A percentile compares a stretch with the other conserved stretches of the same genome.
phyloP scores from a whole-genome alignment of 371 early-diverging fungal genomes.

The Chytridium lagenaria region DNA sequence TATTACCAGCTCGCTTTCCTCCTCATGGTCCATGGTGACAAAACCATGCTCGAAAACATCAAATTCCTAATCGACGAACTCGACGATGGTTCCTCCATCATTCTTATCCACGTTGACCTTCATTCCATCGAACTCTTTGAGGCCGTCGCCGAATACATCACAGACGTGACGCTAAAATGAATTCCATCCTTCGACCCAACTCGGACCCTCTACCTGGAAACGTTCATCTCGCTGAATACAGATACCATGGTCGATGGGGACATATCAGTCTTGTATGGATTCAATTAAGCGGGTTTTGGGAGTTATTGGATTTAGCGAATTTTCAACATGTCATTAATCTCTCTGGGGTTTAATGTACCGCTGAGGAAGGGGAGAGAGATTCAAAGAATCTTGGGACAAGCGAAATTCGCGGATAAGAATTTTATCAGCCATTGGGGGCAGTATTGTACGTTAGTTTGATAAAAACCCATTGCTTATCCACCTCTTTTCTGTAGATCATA shows the following conservation, averaged over 20 bases:
- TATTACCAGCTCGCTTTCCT: slow-evolving; percentile 28
- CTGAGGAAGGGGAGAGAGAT: slow-evolving; percentile 30
- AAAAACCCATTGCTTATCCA: not conserved
- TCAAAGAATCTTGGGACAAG: slow-evolving; percentile 16
- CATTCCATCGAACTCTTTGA: slow-evolving; percentile 13
- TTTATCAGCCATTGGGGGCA: slow-evolving; percentile 32
- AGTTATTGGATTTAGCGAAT: slow-evolving; percentile 36
- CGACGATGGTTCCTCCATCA: slow-evolving; percentile 33
- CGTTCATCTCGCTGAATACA: slow-evolving; percentile 24
- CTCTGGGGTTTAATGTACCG: slow-evolving; percentile 31
- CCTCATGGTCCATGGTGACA: slow-evolving; percentile 28
- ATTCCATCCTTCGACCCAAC: not conserved
- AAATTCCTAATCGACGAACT: slow-evolving; percentile 23
- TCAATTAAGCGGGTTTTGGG: slow-evolving; percentile 35
- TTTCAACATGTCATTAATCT: slow-evolving; percentile 40
- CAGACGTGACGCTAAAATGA: not conserved
- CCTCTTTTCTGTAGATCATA: slow-evolving; percentile 10
- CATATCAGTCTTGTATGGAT: slow-evolving; percentile 33
- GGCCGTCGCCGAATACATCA: slow-evolving; percentile 19
- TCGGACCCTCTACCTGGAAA: slow-evolving; percentile 12
- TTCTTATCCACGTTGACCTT: slow-evolving; percentile 33
- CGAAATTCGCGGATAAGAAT: slow-evolving; percentile 16
- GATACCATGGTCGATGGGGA: slow-evolving; percentile 32
- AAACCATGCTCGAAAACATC: slow-evolving; percentile 24
- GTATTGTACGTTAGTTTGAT: slow-evolving; percentile 17